Evolutionary conservation across 768 basidiomycete species (phyloP).

Genomic region (Cystoderma amianthinum): DNA sequence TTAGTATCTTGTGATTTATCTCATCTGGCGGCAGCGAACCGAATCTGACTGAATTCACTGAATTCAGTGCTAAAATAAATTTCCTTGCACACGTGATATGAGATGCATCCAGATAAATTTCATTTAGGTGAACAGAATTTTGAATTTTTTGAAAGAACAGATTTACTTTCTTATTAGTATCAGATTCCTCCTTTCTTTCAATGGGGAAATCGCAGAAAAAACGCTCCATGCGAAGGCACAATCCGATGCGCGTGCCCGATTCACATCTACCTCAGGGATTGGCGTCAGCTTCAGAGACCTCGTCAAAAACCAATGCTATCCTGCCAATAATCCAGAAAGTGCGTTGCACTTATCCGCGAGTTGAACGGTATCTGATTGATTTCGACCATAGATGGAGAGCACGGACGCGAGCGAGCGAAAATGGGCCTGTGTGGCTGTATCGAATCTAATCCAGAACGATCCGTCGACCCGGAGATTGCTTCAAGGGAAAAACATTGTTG

Average conservation of each 20-base stretch:
- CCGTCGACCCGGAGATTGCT: slow-evolving; percentile 85
- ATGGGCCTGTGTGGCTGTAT: slow-evolving; percentile 96
- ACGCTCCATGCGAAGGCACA: slow-evolving; percentile 77
- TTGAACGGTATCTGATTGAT: slow-evolving; percentile 2
- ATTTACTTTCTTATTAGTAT: too few species aligned
- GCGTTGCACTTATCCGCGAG: slow-evolving; percentile 1
- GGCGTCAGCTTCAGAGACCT: slow-evolving; percentile 63
- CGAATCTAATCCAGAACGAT: slow-evolving; percentile 92
- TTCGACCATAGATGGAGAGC: slow-evolving; percentile 58
- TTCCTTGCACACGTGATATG: too few species aligned
- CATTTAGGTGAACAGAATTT: too few species aligned
- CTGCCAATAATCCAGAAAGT: slow-evolving; percentile 92
- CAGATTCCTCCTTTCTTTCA: too few species aligned
- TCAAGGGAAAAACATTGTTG: slow-evolving; percentile 88
- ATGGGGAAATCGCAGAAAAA: slow-evolving; percentile 98
- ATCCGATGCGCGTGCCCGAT: slow-evolving; percentile 91
- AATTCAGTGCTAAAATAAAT: too few species aligned
- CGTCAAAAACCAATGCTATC: slow-evolving; percentile 71
- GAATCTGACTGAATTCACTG: too few species aligned
- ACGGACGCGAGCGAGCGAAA: slow-evolving; percentile 76
- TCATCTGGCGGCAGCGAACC: too few species aligned
- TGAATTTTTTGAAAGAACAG: too few species aligned
- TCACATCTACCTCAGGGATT: slow-evolving; percentile 84
- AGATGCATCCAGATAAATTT: too few species aligned
- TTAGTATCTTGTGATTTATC: too few species aligned